Evolutionary conservation across 1,284 basidiomycete species (phyloP), one percentile per base, ranked within the genome.

Genomic region (Leccinum brunneo-olivaceum): DNA sequence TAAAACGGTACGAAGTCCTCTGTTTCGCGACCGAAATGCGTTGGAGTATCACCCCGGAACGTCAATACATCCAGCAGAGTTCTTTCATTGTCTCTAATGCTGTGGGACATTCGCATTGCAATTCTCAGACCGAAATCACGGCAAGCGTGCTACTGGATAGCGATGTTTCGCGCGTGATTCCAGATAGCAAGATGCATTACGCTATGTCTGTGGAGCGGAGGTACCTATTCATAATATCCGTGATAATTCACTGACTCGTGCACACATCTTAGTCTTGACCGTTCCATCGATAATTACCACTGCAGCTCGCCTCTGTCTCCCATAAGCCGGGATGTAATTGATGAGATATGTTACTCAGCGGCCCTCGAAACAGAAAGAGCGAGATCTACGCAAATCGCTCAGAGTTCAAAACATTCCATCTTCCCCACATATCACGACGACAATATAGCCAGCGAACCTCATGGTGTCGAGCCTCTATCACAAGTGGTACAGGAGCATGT

Each of bases 1-100:
- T 60, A 19, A 59, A 52, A 19, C 51, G 36, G 1, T 64, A 64
- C 40, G 60, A 64, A 40, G 53, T 59, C 15, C 56, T 59, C 25
- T 63, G 60, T 37, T 61, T 62, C 12, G 58, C 54, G 0, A 41
- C 18, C 4, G 39, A 45, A 39, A 56, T 62, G 58, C 47, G 56
- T 39, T 63, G 57, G 61, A 42, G n/a, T 7, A 37, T 58, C 18
- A 24, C 29, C 6, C 30, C 42, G 20, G 43, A 35, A 16, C 39
- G 6, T 11, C 36, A 48, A 28, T 1, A 4, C 11, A 4, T 50
- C 16, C 51, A 57, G 24, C 60, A 62, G 47, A 44, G 57, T 20
- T 50, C 53, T 20, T 40, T 47, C 20, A 15, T 62, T 4, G 35
- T 52, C 19, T 58, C 53, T 6, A 38, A 39, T 28, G 3, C 38